These are phyloP conservation scores for Lentinula raphanica DNA, from an alignment of 768 basidiomycete species.

Conservation along the genomic window DNA sequence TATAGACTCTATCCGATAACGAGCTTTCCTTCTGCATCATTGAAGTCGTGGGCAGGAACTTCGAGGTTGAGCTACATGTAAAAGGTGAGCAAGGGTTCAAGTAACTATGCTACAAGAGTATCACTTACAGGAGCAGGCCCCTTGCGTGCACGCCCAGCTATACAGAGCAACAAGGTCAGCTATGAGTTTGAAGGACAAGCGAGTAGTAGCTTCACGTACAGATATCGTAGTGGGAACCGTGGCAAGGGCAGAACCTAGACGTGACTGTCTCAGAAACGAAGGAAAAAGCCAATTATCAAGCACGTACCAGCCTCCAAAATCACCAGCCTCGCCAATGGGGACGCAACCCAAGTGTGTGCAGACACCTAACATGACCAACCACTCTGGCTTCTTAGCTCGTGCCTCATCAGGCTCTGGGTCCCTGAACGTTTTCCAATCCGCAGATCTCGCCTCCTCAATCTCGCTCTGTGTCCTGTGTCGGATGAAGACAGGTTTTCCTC, in stretches of 20 bases:
- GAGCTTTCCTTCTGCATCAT: conserved; percentile 81
- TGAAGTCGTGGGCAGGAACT: conserved; percentile 84
- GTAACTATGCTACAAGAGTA: neutral
- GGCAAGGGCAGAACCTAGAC: conserved; percentile 93
- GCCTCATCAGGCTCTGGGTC: conserved; percentile 91
- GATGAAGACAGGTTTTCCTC: conserved; percentile 99
- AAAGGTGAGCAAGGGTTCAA: conserved; percentile 1
- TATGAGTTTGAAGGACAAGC: neutral
- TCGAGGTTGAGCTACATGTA: conserved; percentile 80
- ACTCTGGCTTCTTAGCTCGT: conserved; percentile 91
- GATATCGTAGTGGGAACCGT: conserved; percentile 98
- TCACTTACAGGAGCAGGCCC: conserved; percentile 88
- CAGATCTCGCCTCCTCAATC: conserved; percentile 84
- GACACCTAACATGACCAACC: conserved; percentile 89
- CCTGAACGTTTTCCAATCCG: conserved; percentile 82
- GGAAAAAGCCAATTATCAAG: neutral
- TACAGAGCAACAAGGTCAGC: conserved; percentile 8
- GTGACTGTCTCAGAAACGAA: neutral
- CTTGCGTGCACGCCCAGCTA: conserved; percentile 93
- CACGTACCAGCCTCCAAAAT: conserved; percentile 94
- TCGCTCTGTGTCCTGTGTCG: conserved; percentile 89
- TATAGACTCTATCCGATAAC: conserved; percentile 63
- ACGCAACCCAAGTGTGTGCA: conserved; percentile 99
- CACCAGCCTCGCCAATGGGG: conserved; percentile 95
- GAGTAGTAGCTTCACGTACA: conserved; percentile 44